A percentile compares a stretch with the other conserved stretches of the same genome.
These are phyloP conservation scores for Galerina sulciceps DNA, from an alignment of 768 basidiomycete species.

Conservation along the genomic window DNA sequence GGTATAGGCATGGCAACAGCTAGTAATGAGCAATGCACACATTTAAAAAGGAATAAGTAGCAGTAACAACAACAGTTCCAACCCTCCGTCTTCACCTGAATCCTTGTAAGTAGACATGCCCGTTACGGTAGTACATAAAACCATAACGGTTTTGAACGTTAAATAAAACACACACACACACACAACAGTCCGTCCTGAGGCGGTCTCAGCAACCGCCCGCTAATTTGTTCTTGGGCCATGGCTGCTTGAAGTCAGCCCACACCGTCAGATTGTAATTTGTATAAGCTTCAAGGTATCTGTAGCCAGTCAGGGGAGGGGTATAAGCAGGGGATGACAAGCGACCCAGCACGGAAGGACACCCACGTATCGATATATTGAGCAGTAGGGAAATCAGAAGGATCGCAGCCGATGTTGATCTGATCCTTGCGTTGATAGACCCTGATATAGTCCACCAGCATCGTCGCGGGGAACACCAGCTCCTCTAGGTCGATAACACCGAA, in stretches of 20 bases:
- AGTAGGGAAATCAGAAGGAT: slow-evolving; percentile 73
- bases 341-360: slow-evolving; percentile 10
- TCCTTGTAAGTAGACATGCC: too few relatives aligned
- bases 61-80: too few relatives aligned
- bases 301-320: not conserved
- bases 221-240: slow-evolving; percentile 57
- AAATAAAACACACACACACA: too few relatives aligned
- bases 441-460: slow-evolving; percentile 77
- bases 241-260: slow-evolving; percentile 48
- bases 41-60: too few relatives aligned
- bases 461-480: slow-evolving; percentile 52
- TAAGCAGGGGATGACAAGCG: not conserved
- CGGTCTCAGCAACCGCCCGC: not conserved
- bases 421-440: slow-evolving; percentile 66
- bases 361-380: slow-evolving; percentile 70
- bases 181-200: not conserved
- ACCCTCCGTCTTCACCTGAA: too few relatives aligned
- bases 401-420: slow-evolving; percentile 59
- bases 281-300: slow-evolving; percentile 66
- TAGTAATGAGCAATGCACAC: too few relatives aligned
- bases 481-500: slow-evolving; percentile 66
- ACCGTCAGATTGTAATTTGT: slow-evolving; percentile 59
- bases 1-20: too few relatives aligned
- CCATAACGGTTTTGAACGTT: too few relatives aligned
- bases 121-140: too few relatives aligned